Evolutionary conservation across 106 monocot genomes (phyloP).

Genomic region (Acanthochlamys bracteata): DNA sequence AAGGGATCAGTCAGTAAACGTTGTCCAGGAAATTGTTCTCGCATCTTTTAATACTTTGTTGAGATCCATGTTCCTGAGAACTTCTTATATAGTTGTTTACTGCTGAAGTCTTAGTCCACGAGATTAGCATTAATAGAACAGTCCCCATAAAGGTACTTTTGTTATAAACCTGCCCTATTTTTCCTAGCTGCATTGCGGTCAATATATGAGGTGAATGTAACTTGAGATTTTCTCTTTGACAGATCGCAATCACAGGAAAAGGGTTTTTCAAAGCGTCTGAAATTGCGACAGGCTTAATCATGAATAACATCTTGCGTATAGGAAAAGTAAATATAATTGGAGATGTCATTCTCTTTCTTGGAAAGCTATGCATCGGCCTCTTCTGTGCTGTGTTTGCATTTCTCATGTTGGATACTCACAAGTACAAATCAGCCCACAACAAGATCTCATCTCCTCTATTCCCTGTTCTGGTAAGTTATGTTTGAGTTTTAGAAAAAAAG

Average conservation of each 20-base stretch:
- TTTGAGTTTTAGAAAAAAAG: too few relatives aligned
- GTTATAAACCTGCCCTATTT: too few relatives aligned
- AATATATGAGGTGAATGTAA: too few relatives aligned
- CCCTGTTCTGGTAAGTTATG: conserved; percentile 77
- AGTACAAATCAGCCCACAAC: conserved; percentile 88
- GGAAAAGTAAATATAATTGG: conserved; percentile 99
- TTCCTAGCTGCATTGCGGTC: too few relatives aligned
- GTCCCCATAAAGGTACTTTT: too few relatives aligned
- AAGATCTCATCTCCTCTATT: conserved; percentile 95
- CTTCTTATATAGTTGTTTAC: too few relatives aligned
- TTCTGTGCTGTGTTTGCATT: conserved; percentile 91
- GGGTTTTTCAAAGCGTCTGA: conserved; percentile 86
- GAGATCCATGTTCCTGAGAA: too few relatives aligned
- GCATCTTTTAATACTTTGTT: too few relatives aligned
- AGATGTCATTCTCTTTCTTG: conserved; percentile 95
- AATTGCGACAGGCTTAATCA: conserved; percentile 84
- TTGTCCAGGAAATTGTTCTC: too few relatives aligned
- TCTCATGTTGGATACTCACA: conserved; percentile 90
- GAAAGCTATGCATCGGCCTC: conserved; percentile 89
- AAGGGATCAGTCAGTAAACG: too few relatives aligned
- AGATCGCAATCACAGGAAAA: conserved; percentile 99
- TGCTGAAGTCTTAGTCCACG: too few relatives aligned
- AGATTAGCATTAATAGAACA: too few relatives aligned
- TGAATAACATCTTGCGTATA: conserved; percentile 96
- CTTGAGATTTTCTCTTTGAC: conserved; percentile 12